Conservation (phyloP, 148 eudicot genomes). For the Fagopyrum esculentum region DNA sequence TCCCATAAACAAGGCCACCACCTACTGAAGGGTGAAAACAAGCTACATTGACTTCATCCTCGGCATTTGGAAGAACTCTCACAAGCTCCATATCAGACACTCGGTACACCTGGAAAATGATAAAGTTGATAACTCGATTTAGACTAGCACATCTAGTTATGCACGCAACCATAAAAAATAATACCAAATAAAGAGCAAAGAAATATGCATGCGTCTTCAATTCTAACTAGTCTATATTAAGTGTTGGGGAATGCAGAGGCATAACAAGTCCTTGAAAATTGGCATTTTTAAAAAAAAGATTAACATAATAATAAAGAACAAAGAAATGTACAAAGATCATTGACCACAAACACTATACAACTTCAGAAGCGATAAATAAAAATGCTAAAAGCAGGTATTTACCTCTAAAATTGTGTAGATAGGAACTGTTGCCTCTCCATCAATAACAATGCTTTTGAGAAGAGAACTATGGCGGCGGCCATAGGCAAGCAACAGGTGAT, state of each 20-base stretch:
- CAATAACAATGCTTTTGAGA: constrained; percentile 85
- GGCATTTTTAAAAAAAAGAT: too few relatives aligned
- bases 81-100: constrained; percentile 99
- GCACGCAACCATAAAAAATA: neutral
- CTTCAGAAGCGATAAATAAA: neutral
- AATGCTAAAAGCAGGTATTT: constrained; percentile 6
- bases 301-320: too few relatives aligned
- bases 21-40: constrained; percentile 96
- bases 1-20: constrained; percentile 92
- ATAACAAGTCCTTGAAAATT: too few relatives aligned
- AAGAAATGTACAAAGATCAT: neutral
- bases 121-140: neutral
- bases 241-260: too few relatives aligned
- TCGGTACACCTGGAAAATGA: constrained; percentile 60
- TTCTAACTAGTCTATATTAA: too few relatives aligned
- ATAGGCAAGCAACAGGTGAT: constrained; percentile 92
- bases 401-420: constrained; percentile 96
- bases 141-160: neutral
- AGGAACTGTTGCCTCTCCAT: constrained; percentile 81
- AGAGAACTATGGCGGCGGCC: constrained; percentile 97
- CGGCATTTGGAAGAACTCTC: constrained; percentile 95
- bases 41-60: constrained; percentile 99
- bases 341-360: too few relatives aligned
- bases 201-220: too few relatives aligned
- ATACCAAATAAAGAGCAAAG: neutral